Base-by-base conservation (phyloP, 2,329 filamentous ascomycete genomes). In the Pseudogymnoascus sp. region DNA sequence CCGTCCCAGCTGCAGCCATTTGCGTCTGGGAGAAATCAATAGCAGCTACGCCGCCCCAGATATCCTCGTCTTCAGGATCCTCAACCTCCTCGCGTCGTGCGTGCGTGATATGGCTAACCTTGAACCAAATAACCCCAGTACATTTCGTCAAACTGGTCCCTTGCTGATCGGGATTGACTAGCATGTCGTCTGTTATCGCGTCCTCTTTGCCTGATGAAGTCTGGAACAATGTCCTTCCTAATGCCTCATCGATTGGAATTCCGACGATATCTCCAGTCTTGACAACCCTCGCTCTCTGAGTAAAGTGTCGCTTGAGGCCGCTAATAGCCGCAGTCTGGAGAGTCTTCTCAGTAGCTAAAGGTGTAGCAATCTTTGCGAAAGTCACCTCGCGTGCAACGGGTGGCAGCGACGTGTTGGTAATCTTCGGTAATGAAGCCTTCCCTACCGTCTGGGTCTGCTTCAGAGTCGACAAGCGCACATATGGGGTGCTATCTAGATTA, bases 1-100 rank as follows among this genome's bases (percentile, higher is more conserved):
- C 90, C 67, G 89, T 96, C 3, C 95, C 95, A 37, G 93, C 92
- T 72, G 96, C 92, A 64, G 93, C 90, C 81, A 97, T 93, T 65
- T 91, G 89, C 3, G 96, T 96, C 64, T 87, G 89, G 5, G 88
- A 84, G 50, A 90, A 90, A 73, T 97, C 93, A 59, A 99, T 91
- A 56, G 89, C 89, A 2, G 89, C 91, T 40, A 93, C 87, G 1
- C 90, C 89, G 38, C 91, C 91, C 95, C 95, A 99, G 7, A 87
- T 79, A 61, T 90, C 87, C 59, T 87, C 84, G 3, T 83, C 82
- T 1, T 84, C 79, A 12, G 84, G 83, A n/a, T 83, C 80, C 6
- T 84, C 79, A 0, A 69, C 66, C 70, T 71, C 80, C 69, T 78
- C 87, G 69, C 72, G 75, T 69, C 78, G 85, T 71, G 78, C 78